Conservation (phyloP, 441 rosid species). For the Erodium trifolium region DNA sequence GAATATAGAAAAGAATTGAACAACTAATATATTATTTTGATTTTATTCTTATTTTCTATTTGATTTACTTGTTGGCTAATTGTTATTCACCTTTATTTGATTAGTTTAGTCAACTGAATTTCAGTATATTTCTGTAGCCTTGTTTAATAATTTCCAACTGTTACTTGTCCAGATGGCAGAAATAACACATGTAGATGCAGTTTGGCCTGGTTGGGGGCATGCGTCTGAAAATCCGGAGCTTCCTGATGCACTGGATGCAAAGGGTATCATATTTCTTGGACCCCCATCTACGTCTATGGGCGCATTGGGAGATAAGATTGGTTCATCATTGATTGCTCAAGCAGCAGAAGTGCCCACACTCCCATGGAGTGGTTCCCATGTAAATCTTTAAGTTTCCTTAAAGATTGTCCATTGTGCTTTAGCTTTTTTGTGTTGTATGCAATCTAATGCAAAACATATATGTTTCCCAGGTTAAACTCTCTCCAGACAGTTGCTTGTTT, state of each 20-base stretch:
- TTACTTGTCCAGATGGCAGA: slow-evolving; percentile 79
- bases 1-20: slow-evolving; percentile 10
- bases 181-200: slow-evolving; percentile 94
- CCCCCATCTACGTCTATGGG: slow-evolving; percentile 91
- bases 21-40: slow-evolving; percentile 5
- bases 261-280: slow-evolving; percentile 91
- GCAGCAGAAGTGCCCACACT: slow-evolving; percentile 98
- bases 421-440: slow-evolving; percentile 14
- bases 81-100: slow-evolving; percentile 11
- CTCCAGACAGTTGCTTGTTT: slow-evolving; percentile 65
- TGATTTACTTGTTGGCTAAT: slow-evolving; percentile 1
- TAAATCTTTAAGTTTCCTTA: slow-evolving; percentile 26
- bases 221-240: slow-evolving; percentile 99
- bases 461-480: slow-evolving; percentile 68
- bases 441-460: slow-evolving; percentile 20
- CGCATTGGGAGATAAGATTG: slow-evolving; percentile 98
- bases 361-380: slow-evolving; percentile 99
- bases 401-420: slow-evolving; percentile 7
- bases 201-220: slow-evolving; percentile 99
- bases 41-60: slow-evolving; percentile 5
- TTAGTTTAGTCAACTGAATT: slow-evolving; percentile 2
- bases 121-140: background rate
- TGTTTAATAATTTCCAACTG: slow-evolving; percentile 15
- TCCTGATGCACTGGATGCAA: slow-evolving; percentile 82
- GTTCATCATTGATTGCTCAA: slow-evolving; percentile 99